Conservation (phyloP, 306 rosid genomes). For the Pueraria montana region DNA sequence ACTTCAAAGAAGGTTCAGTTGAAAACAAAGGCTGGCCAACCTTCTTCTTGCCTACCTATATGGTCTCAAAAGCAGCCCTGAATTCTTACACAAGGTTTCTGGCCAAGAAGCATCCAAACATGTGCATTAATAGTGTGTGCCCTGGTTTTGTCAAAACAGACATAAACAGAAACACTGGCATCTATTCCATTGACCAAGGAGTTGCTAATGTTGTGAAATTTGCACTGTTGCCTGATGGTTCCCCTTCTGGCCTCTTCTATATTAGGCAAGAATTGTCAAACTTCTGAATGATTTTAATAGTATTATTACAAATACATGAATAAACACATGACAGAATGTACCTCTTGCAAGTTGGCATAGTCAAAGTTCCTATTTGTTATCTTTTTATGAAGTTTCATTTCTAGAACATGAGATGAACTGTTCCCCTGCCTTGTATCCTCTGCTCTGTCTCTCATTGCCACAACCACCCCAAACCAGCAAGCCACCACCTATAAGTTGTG, state of each 20-base stretch:
- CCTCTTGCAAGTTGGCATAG: background rate
- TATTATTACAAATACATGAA: too few species aligned
- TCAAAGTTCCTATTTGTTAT: background rate
- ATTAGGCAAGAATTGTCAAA: conserved; percentile 1
- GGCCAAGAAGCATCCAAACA: conserved; percentile 35
- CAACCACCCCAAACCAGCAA: too few species aligned
- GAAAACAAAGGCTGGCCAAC: conserved; percentile 52
- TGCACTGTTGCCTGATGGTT: conserved; percentile 40
- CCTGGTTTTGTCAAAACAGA: conserved; percentile 58
- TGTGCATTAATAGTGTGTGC: conserved; percentile 45
- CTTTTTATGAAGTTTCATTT: background rate
- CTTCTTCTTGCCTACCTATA: background rate
- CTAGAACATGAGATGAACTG: background rate
- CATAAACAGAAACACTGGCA: conserved; percentile 37
- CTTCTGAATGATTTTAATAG: conserved; percentile 27
- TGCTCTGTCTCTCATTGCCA: too few species aligned
- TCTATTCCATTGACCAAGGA: conserved; percentile 44
- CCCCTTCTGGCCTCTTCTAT: conserved; percentile 49
- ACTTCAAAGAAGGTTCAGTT: conserved; percentile 42
- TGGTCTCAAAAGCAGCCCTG: conserved; percentile 51
- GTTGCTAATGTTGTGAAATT: conserved; percentile 48
- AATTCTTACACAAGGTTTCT: conserved; percentile 55
- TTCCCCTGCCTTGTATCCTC: too few species aligned
- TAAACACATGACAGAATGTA: too few species aligned
- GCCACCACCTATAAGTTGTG: too few species aligned